Base-by-base conservation (phyloP, 352 stramenopile species). In the Globisporangium cystogenes region DNA sequence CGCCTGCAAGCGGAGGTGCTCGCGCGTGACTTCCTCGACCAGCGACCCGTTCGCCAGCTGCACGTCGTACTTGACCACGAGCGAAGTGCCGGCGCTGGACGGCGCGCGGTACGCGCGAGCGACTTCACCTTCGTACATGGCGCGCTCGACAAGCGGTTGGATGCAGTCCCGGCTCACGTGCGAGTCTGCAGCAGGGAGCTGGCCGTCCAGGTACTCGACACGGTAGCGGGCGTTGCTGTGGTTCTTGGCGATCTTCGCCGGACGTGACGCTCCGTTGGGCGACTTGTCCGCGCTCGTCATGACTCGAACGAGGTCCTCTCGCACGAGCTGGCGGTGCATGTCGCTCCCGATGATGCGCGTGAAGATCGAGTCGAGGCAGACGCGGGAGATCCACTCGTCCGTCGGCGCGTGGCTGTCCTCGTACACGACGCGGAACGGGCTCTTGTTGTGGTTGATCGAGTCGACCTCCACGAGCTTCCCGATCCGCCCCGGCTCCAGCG, bases 191-290 rank as follows among this genome's bases (percentile, higher is more conserved):
- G 15, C 26, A 20, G 64, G 60, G 11, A 26, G 26, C 1, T 57
- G 53, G 4, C 51, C 57, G 55, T 86, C 77, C 2, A 83, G 12
- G 42, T 70, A 85, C 54, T 59, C 51, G n/a, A 88, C 53, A 18
- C 77, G 63, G 45, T 88, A 88, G 27, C 58, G 63, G 4, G 66
- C 73, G 56, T 82, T 81, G 21, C 73, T 65, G 29, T 74, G 51
- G 27, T 68, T 74, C 36, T 67, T 61, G 0, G 57, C 26, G 40
- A 87, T 58, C 37, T 67, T 67, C 33, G 62, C 76, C 21, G 58
- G 55, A 3, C 64, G 72, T 5, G 49, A 59, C 18, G 31, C 42
- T 11, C 56, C 42, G 11, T 7, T 48, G 1, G 35, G 20, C 7
- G 50, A 10, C 0, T 10, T n/a, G 0, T 45, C 35, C 14, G 26